Evolutionary conservation across 1,284 basidiomycete species (phyloP).

Genomic region (Puccinia polysora): DNA sequence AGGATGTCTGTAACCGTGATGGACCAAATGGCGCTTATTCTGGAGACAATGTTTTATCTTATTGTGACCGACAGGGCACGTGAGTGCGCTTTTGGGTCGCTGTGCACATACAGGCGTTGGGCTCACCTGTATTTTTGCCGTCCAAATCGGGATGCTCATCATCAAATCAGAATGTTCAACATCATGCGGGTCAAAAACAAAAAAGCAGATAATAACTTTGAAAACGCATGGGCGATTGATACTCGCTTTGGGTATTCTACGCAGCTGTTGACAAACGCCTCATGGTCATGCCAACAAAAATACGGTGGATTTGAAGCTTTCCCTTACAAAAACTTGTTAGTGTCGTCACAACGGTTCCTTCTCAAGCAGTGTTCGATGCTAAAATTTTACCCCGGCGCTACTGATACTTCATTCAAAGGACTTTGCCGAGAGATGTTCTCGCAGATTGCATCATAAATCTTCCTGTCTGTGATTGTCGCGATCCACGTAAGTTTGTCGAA

Average conservation of each 20-base stretch:
- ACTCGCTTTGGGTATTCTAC: conserved; percentile 42
- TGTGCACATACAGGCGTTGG: no score
- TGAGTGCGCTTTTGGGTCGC: background rate
- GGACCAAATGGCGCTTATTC: conserved; percentile 36
- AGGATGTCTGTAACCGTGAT: conserved; percentile 41
- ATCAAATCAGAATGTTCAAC: conserved; percentile 41
- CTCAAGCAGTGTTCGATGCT: background rate
- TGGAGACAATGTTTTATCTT: conserved; percentile 34
- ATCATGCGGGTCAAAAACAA: conserved; percentile 38
- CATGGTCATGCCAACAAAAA: conserved; percentile 40
- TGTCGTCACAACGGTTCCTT: background rate
- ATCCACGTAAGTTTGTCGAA: conserved; percentile 31
- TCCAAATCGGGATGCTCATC: no score
- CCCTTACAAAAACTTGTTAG: conserved; percentile 37
- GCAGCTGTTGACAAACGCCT: conserved; percentile 41
- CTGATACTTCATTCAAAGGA: conserved; percentile 16
- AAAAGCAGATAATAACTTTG: conserved; percentile 21
- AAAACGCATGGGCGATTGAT: conserved; percentile 31
- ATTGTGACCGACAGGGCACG: conserved; percentile 43
- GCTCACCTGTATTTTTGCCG: no score
- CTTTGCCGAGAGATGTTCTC: conserved; percentile 35
- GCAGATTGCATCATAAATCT: conserved; percentile 43
- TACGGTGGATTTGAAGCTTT: conserved; percentile 41
- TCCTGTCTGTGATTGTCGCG: conserved; percentile 42
- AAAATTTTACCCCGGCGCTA: conserved; percentile 3